These are phyloP conservation scores for Breynia disticha DNA, from an alignment of 441 rosid species.

Conservation along the genomic window DNA sequence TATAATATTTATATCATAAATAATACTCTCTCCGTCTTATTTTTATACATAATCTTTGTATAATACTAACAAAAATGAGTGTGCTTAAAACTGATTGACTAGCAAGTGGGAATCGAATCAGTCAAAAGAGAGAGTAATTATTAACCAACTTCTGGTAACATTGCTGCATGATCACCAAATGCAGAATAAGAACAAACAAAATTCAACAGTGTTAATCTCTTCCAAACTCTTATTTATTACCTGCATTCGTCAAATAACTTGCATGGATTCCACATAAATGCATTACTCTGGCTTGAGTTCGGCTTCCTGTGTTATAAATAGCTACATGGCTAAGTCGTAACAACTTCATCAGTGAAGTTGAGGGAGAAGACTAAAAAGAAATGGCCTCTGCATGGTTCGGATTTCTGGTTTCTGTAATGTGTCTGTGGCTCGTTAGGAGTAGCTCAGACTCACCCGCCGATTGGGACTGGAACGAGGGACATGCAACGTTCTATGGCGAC, in stretches of 20 bases:
- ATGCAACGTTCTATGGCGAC: slow-evolving; percentile 19
- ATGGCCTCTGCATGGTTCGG: too few relatives aligned
- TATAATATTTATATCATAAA: too few relatives aligned
- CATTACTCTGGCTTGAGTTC: too few relatives aligned
- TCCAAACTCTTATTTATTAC: not conserved
- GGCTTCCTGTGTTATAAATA: too few relatives aligned
- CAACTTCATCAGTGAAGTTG: too few relatives aligned
- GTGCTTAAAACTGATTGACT: too few relatives aligned
- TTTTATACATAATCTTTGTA: too few relatives aligned
- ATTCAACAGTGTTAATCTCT: not conserved
- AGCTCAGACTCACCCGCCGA: not conserved
- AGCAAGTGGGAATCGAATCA: not conserved
- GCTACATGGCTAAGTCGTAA: too few relatives aligned
- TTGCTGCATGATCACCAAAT: not conserved
- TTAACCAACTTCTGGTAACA: not conserved
- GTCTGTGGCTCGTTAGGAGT: not conserved
- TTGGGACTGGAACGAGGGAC: slow-evolving; percentile 5
- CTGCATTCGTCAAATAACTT: not conserved
- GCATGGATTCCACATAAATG: not conserved
- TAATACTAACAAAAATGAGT: too few relatives aligned
- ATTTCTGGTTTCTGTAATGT: not conserved
- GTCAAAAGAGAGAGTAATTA: not conserved
- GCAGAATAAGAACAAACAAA: not conserved
- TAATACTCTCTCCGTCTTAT: too few relatives aligned
- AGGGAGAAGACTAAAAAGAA: too few relatives aligned